These are phyloP conservation scores for Lecanicillium sp. DNA, from an alignment of 2,329 filamentous ascomycete genomes.

Conservation along the genomic window DNA sequence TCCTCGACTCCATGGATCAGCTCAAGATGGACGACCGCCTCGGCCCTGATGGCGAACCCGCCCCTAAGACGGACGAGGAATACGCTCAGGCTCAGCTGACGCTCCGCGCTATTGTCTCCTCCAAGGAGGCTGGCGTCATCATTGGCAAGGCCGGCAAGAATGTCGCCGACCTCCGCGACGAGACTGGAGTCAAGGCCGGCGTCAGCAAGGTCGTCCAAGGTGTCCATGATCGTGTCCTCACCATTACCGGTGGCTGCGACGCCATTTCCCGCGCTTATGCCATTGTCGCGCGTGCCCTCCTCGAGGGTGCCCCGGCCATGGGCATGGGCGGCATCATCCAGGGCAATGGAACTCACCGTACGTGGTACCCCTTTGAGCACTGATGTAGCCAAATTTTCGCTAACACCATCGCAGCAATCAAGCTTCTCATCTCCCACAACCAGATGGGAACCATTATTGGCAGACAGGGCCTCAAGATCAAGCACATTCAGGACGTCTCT, in stretches of 20 bases:
- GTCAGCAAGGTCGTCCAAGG: conserved; percentile 98
- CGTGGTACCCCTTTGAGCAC: too few relatives aligned
- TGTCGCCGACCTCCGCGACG: conserved; percentile 90
- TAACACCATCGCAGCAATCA: conserved; percentile 60
- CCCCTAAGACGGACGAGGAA: conserved; percentile 92
- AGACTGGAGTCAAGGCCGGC: conserved; percentile 95
- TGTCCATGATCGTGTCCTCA: conserved; percentile 93
- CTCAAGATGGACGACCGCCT: conserved; percentile 60
- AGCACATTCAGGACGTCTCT: conserved; percentile 95
- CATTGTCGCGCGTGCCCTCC: conserved; percentile 81
- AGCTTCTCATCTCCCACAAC: conserved; percentile 97
- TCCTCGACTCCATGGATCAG: conserved; percentile 55
- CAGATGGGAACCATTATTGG: conserved; percentile 99
- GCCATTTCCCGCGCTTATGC: conserved; percentile 88
- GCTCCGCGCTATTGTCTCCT: conserved; percentile 93
- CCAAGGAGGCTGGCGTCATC: conserved; percentile 97
- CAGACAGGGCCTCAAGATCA: conserved; percentile 94
- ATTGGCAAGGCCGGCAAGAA: conserved; percentile 99
- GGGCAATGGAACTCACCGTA: conserved; percentile 91
- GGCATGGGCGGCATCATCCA: conserved; percentile 90
- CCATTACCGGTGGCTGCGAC: conserved; percentile 84
- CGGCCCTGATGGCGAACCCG: conserved; percentile 67
- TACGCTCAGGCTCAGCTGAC: conserved; percentile 90
- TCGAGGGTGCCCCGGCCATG: conserved; percentile 90
- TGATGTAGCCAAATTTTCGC: too few relatives aligned